Conservation (phyloP, 768 basidiomycete genomes). For the Amanita rimosa region DNA sequence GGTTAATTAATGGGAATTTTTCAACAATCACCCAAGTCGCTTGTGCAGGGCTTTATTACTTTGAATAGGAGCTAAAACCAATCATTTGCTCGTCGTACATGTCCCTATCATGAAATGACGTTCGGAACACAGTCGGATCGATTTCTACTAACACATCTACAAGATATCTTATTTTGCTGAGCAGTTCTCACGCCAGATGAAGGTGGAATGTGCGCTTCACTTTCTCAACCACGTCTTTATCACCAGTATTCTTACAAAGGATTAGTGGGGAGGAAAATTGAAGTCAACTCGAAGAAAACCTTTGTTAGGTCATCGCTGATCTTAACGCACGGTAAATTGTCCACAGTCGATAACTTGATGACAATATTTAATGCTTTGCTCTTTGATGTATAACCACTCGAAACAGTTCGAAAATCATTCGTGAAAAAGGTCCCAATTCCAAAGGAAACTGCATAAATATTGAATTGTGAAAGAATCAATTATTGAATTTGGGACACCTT, state of each 20-base stretch:
- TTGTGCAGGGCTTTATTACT: not conserved
- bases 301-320: slow-evolving; percentile 89
- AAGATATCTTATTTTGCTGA: not conserved
- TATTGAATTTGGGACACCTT: slow-evolving; percentile 23
- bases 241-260: slow-evolving; percentile 51
- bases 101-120: not conserved
- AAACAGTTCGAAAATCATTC: slow-evolving; percentile 65
- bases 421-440: slow-evolving; percentile 92
- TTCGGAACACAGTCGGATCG: not conserved
- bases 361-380: slow-evolving; percentile 90
- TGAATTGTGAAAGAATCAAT: not conserved
- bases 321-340: slow-evolving; percentile 75
- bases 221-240: slow-evolving; percentile 40
- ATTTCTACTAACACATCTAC: not conserved
- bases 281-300: slow-evolving; percentile 19
- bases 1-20: not conserved
- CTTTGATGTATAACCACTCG: slow-evolving; percentile 33
- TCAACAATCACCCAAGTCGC: not conserved
- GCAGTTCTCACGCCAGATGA: not conserved
- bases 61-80: not conserved
- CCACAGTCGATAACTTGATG: slow-evolving; percentile 76
- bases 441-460: slow-evolving; percentile 51
- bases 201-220: slow-evolving; percentile 46
- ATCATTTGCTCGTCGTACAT: not conserved
- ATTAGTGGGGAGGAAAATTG: not conserved